These are phyloP conservation scores for Fusarium mundagurra DNA, from an alignment of 2,329 filamentous ascomycete genomes.

Conservation along the genomic window DNA sequence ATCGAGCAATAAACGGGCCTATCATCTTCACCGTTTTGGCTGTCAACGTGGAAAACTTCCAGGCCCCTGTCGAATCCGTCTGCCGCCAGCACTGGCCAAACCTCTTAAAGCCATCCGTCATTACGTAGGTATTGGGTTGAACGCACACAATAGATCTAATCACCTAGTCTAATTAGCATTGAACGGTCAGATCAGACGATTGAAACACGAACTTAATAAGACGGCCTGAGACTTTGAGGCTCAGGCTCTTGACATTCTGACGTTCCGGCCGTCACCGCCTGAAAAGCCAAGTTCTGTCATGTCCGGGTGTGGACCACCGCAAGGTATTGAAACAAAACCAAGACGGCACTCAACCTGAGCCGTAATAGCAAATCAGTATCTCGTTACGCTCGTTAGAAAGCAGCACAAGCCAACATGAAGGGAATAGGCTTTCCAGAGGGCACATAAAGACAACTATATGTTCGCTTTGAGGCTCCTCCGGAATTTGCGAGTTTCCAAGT, in stretches of 20 bases:
- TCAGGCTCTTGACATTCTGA: constrained; percentile 2
- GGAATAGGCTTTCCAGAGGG: not conserved
- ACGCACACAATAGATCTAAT: not conserved
- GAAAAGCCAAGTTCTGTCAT: constrained; percentile 1
- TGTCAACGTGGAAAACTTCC: not conserved
- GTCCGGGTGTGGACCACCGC: not conserved
- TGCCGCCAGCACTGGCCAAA: not conserved
- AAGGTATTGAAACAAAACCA: constrained; percentile 9
- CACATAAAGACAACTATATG: not conserved
- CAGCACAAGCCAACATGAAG: not conserved
- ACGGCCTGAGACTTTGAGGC: constrained; percentile 8
- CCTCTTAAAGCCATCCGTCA: not conserved
- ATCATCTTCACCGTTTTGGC: constrained; percentile 1
- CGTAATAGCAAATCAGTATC: not conserved
- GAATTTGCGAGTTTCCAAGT: constrained; percentile 5
- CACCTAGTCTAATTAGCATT: not conserved
- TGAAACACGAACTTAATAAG: not conserved
- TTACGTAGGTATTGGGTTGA: not conserved
- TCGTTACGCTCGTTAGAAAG: not conserved
- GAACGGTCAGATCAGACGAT: constrained; percentile 4
- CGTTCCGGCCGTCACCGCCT: constrained; percentile 21
- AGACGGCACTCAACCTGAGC: constrained; percentile 2
- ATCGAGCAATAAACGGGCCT: constrained; percentile 2
- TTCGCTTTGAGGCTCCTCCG: constrained; percentile 10
- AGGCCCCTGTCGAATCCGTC: not conserved